Base-by-base conservation (phyloP, 371 early-diverging fungal genomes). In the Apophysomyces sp. region DNA sequence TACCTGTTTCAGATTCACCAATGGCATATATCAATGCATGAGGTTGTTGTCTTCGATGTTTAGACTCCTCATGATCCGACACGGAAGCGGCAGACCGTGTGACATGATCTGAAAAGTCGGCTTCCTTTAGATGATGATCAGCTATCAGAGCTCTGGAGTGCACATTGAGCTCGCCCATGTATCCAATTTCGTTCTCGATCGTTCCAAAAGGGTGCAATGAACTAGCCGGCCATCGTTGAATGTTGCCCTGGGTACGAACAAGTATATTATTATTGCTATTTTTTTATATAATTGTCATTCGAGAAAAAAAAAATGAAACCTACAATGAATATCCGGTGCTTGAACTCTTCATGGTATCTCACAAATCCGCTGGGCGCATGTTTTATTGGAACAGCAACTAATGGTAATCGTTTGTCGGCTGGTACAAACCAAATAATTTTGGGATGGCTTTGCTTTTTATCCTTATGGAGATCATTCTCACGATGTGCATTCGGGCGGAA, bases 371-470 rank as follows among this genome's bases (percentile, higher is more conserved):
- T 40, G 3, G 74, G 76, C 5, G 72, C 79, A 32, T 72, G 60
- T 34, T 73, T 70, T 21, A 71, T 65, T 0, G 86, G 81, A 6
- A 91, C 76, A 0, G 80, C 72, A 30, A 92, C 77, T 4, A 82
- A 67, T 0, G 91, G 92, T n/a, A 86, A 60, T 0, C 88, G 82
- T 28, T 77, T 74, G 63, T 89, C 89, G 15, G 76, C 71, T 18
- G 91, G 89, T 62, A 75, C 74, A 68, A 91, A 85, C 90, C 90
- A 91, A 34, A 73, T 69, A 7, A 78, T 69, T 24, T 69, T 70
- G 21, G 74, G 73, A 29, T 63, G 58, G 9, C 2, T 34, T 11
- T 21, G 12, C 6, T 67, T 69, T 24, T 61, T 68, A 40, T 73
- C 71, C 13, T 68, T 68, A n/a, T 54, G 57, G n/a, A 49, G 62